Percentiles rank a stretch among this genome's conserved stretches.
These are phyloP conservation scores for Casuarina cunninghamiana DNA, from an alignment of 306 rosid species.

Conservation along the genomic window DNA sequence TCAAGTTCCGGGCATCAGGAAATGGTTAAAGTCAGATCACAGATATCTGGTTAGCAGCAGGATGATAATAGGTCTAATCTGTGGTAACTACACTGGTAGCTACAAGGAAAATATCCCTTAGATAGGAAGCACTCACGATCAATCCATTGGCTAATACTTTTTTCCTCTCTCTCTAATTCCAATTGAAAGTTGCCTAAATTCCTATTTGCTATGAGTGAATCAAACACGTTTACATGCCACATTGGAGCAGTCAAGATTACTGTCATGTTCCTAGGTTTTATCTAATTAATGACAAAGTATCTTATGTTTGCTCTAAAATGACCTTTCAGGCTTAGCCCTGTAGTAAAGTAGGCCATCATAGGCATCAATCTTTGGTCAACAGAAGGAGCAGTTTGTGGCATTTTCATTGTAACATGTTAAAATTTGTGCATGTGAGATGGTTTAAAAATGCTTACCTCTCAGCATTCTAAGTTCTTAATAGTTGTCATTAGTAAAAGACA, in stretches of 20 bases:
- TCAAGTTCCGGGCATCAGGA: constrained; percentile 3
- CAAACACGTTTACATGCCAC: not conserved
- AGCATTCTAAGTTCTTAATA: not conserved
- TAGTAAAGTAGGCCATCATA: not conserved
- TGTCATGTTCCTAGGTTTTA: not conserved
- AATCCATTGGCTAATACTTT: not conserved
- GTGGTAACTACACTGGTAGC: not conserved
- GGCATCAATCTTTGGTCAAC: not conserved
- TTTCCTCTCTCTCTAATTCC: not conserved
- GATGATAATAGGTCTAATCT: not conserved
- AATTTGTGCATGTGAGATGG: not conserved
- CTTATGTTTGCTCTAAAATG: not conserved
- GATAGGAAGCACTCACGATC: not conserved
- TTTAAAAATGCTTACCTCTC: not conserved
- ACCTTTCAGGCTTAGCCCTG: not conserved
- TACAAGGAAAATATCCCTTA: not conserved
- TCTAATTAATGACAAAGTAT: not conserved
- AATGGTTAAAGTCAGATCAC: not conserved
- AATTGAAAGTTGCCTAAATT: not conserved
- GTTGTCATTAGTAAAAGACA: not conserved
- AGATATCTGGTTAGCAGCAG: constrained; percentile 1
- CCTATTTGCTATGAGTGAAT: not conserved
- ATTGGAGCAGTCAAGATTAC: not conserved
- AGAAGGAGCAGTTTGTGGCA: not conserved
- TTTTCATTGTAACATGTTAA: not conserved